Conservation (phyloP, 192 early-diverging fungal species). For the Diversispora eburnea region DNA sequence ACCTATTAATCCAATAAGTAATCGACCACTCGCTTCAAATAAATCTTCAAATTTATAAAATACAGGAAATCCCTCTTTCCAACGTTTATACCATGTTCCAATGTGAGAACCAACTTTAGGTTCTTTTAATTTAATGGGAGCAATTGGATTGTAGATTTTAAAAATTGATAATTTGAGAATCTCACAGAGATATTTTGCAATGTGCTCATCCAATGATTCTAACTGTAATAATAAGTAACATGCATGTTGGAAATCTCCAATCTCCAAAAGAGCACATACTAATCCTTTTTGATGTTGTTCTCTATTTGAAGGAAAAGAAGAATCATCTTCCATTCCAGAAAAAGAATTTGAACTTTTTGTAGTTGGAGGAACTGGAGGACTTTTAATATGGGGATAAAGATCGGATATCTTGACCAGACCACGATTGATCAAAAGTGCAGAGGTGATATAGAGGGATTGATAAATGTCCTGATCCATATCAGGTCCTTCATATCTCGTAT, state of each 20-base stretch:
- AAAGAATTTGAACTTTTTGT: not conserved
- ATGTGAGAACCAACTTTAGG: slow-evolving; percentile 9
- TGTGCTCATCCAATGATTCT: slow-evolving; percentile 52
- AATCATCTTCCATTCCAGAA: not conserved
- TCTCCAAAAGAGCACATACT: slow-evolving; percentile 54
- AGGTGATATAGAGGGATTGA: not conserved
- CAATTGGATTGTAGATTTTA: slow-evolving; percentile 48
- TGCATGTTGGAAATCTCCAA: slow-evolving; percentile 58
- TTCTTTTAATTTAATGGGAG: slow-evolving; percentile 31
- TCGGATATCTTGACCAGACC: slow-evolving; percentile 35
- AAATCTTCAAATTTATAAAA: slow-evolving; percentile 17
- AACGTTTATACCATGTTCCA: not conserved
- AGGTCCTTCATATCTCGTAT: not conserved
- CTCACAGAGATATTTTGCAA: slow-evolving; percentile 60
- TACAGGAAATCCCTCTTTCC: slow-evolving; percentile 18
- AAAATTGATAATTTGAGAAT: slow-evolving; percentile 55
- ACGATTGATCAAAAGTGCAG: not conserved
- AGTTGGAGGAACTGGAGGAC: not conserved
- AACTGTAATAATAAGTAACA: slow-evolving; percentile 49
- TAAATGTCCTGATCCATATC: not conserved
- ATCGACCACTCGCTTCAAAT: not conserved
- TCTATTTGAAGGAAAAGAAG: not conserved
- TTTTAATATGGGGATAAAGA: slow-evolving; percentile 49
- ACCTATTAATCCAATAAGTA: not conserved
- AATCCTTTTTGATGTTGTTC: slow-evolving; percentile 58